A percentile compares a stretch with the other conserved stretches of the same genome.
phyloP scores from a whole-genome alignment of 257 asterid genomes.

The Solanum commersonii region DNA sequence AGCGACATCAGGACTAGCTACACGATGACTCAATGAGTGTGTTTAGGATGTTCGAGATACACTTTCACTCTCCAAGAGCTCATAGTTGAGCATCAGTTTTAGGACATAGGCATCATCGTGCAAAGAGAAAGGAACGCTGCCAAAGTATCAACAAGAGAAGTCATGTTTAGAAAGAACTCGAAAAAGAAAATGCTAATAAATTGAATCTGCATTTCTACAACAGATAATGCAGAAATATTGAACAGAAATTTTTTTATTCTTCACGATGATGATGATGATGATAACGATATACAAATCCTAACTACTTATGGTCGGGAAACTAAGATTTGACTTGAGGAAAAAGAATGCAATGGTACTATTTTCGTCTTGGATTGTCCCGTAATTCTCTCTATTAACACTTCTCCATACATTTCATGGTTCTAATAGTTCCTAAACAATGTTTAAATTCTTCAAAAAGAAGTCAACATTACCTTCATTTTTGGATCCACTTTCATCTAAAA shows the following conservation, averaged over 20 bases:
- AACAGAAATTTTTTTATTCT: neutral
- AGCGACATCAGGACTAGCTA: neutral
- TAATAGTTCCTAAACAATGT: neutral
- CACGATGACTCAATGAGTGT: neutral
- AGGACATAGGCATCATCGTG: conserved; percentile 12
- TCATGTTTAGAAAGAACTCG: neutral
- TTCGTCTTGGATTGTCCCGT: neutral
- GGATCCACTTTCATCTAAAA: neutral
- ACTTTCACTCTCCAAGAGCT: neutral
- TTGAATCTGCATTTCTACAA: neutral
- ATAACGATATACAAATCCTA: neutral
- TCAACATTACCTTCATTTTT: neutral
- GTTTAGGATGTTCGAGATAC: neutral
- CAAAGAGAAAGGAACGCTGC: conserved; percentile 8
- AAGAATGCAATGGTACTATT: neutral
- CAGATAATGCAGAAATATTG: neutral
- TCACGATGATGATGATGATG: neutral
- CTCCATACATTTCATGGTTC: neutral
- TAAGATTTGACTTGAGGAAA: neutral
- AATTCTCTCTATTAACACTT: neutral
- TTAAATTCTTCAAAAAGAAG: neutral
- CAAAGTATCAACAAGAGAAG: neutral
- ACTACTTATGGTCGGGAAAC: neutral
- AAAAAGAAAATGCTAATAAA: neutral
- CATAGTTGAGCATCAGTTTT: conserved; percentile 7